Base-by-base conservation (phyloP, 352 stramenopile species). In the Pythium plurisporium region DNA sequence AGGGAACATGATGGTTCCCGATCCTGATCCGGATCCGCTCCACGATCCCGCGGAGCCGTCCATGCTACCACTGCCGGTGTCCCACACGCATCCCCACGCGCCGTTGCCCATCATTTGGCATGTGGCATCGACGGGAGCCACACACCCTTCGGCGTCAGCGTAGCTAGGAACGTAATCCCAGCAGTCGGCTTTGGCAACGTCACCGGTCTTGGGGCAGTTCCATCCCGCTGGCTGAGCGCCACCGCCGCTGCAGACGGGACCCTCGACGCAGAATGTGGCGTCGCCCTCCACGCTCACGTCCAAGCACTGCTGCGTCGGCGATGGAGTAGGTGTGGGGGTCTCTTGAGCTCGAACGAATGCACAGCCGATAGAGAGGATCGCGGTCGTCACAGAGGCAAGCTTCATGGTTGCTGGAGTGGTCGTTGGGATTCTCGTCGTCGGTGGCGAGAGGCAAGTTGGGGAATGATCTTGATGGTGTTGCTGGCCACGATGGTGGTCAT, bases 211-310 rank as follows among this genome's bases (percentile, higher is more conserved):
- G 2, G 82, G 82, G 29, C 82, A 92, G 38, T 73, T 55, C n/a
- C 30, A 59, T 1, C 82, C 82, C 6, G 70, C 53, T 8, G 77
- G 72, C 30, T 41, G 55, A 10, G 63, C 54, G 20, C 76, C 76
- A 14, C 56, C 64, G 36, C 82, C 82, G 19, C 69, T 83, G 60
- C 82, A 92, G 40, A 92, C 76, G 1, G 78, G 68, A 20, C 77
- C 82, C 9, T 68, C 46, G 34, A 90, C 83, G 66, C 76, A 89
- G 64, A 87, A 91, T 9, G 80, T 90, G 20, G 80, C 80, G 52
- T 91, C 80, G 2, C 66, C 51, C 45, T 89, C 73, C 17, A 92
- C 79, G 10, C 74, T 88, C 33, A 90, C 76, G 14, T 86, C 56
- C 45, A 27, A 51, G 20, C 41, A 53, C 19, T 34, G 46, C 27